phyloP scores from a whole-genome alignment of 345 rosid species.

The Anastatica hierochuntica region DNA sequence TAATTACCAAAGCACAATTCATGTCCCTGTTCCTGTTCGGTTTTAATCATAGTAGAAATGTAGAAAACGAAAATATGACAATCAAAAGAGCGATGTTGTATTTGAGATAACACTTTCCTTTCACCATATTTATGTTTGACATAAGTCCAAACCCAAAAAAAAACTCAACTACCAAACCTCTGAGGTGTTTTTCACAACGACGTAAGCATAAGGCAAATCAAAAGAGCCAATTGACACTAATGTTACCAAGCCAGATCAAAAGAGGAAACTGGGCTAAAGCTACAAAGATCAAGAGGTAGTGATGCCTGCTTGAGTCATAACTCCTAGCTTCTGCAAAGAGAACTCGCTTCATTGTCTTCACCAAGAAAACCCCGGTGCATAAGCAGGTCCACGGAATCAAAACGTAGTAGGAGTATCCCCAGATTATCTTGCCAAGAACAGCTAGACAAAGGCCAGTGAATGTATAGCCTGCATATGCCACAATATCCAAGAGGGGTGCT shows the following conservation, averaged over 20 bases:
- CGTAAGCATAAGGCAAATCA: too few species aligned
- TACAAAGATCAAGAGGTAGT: slow-evolving; percentile 72
- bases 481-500: slow-evolving; percentile 83
- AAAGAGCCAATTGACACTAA: too few species aligned
- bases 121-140: slow-evolving; percentile 12
- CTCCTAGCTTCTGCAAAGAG: slow-evolving; percentile 85
- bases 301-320: slow-evolving; percentile 83
- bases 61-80: slow-evolving; percentile 2
- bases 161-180: too few species aligned
- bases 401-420: slow-evolving; percentile 62
- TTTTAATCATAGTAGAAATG: slow-evolving; percentile 11
- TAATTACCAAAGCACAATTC: too few species aligned
- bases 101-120: slow-evolving; percentile 10
- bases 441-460: slow-evolving; percentile 71
- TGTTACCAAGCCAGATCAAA: slow-evolving; percentile 87
- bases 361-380: slow-evolving; percentile 80
- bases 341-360: slow-evolving; percentile 94
- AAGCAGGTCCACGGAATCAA: slow-evolving; percentile 79
- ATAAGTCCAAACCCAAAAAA: too few species aligned
- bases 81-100: slow-evolving; percentile 3
- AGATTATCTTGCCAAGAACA: slow-evolving; percentile 59
- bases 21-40: slow-evolving; percentile 10
- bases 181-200: too few species aligned
- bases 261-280: slow-evolving; percentile 87
- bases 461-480: slow-evolving; percentile 81